A percentile compares a stretch with the other conserved stretches of the same genome.
phyloP scores from a whole-genome alignment of 345 rosid species.

The Schrenkiella parvula region DNA sequence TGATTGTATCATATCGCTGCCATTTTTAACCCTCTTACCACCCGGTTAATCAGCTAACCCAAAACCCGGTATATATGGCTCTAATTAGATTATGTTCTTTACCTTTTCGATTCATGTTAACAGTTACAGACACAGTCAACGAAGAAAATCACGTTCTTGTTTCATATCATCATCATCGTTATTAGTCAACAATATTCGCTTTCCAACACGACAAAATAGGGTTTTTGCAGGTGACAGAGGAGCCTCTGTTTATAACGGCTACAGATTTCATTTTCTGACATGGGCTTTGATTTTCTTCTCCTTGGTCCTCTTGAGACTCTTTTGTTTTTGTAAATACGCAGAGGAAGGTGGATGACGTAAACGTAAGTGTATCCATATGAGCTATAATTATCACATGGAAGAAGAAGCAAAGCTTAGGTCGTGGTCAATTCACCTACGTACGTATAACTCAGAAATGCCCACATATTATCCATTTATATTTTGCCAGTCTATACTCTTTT shows the following conservation, averaged over 20 bases:
- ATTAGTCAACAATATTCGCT: background rate
- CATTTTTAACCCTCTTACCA: background rate
- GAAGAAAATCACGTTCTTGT: background rate
- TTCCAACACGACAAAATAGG: background rate
- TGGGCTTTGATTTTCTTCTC: background rate
- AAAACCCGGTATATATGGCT: conserved; percentile 4
- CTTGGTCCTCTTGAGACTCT: background rate
- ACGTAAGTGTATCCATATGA: background rate
- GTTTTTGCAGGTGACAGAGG: background rate
- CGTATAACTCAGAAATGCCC: conserved; percentile 6
- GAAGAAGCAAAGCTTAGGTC: background rate
- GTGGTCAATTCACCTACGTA: conserved; percentile 26
- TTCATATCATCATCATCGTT: background rate
- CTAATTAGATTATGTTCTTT: background rate
- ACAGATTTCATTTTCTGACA: conserved; percentile 12
- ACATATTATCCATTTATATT: conserved; percentile 2
- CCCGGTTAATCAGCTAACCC: background rate
- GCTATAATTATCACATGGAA: conserved; percentile 21
- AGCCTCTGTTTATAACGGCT: conserved; percentile 15
- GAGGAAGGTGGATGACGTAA: conserved; percentile 12
- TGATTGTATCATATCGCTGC: background rate
- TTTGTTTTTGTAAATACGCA: background rate
- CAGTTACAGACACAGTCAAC: background rate
- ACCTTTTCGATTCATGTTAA: background rate
- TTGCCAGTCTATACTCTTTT: conserved; percentile 4